A percentile compares a stretch with the other conserved stretches of the same genome.
These are phyloP conservation scores for Bretschneidera sinensis DNA, from an alignment of 345 rosid species.

Conservation along the genomic window DNA sequence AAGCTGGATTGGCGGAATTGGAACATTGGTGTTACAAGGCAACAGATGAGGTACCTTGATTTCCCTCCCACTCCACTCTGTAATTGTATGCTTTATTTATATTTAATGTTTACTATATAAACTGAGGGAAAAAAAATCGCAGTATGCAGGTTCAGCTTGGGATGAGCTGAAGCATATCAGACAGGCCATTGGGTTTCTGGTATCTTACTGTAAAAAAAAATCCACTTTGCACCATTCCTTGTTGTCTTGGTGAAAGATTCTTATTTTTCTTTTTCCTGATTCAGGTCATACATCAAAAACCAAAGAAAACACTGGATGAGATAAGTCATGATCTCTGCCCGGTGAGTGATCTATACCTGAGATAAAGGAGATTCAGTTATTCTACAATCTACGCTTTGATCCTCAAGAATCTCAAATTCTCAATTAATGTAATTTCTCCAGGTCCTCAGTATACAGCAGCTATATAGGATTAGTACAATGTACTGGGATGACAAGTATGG, in stretches of 20 bases:
- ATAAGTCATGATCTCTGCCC: slow-evolving; percentile 93
- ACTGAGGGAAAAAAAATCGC: slow-evolving; percentile 12
- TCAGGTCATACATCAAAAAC: slow-evolving; percentile 94
- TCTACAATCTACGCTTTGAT: neutral
- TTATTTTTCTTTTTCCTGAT: slow-evolving; percentile 13
- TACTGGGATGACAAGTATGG: slow-evolving; percentile 98
- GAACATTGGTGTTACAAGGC: slow-evolving; percentile 96
- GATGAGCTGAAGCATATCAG: slow-evolving; percentile 92
- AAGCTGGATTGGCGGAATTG: slow-evolving; percentile 87
- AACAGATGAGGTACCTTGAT: slow-evolving; percentile 71
- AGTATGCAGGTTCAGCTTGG: slow-evolving; percentile 97
- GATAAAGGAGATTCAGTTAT: neutral
- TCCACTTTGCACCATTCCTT: slow-evolving; percentile 1
- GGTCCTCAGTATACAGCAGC: slow-evolving; percentile 90
- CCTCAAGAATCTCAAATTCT: neutral
- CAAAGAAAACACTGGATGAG: slow-evolving; percentile 84
- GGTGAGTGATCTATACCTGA: slow-evolving; percentile 34
- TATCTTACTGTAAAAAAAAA: slow-evolving; percentile 21
- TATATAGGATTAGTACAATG: slow-evolving; percentile 87
- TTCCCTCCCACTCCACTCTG: slow-evolving; percentile 10
- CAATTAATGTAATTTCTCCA: slow-evolving; percentile 19
- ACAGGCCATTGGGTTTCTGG: slow-evolving; percentile 95
- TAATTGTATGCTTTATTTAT: slow-evolving; percentile 1
- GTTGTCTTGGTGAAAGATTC: neutral
- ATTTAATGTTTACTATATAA: neutral